Evolutionary conservation across 2,329 filamentous ascomycete species (phyloP), one percentile per base, ranked within the genome.

Genomic region (Lasiodiplodia gonubiensis): DNA sequence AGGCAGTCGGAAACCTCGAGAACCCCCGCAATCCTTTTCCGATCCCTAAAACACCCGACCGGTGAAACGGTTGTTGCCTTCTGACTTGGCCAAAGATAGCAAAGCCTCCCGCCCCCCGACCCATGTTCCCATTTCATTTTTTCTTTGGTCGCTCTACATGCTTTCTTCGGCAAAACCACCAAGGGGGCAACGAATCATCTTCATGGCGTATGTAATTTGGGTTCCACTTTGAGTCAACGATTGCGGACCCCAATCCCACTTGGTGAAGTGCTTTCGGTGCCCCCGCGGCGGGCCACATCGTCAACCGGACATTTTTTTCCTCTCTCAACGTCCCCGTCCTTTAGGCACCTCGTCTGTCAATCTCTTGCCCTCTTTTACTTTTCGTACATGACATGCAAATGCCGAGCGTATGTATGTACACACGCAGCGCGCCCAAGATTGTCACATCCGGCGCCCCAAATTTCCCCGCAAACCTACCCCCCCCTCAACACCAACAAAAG

Each of bases 141-240:
- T 21, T 21, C 39, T n/a, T 46, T 10, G n/a, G 18, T 46, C 42
- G 42, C n/a, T 21, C 42, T 46, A 21, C 18, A 21, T 46, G 42
- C 42, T 46, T n/a, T 46, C 42, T 46, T 46, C 18, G 42, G 42
- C n/a, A 46, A 46, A 46, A 7, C 18, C 39, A 18, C 16, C 39
- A 46, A n/a, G 42, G 42, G 42, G 42, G 42, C 8, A 46, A 46
- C 42, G 42, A 46, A 46, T 46, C 42, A 46, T 46, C 42, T 46
- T 46, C 42, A n/a, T n/a, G 42, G 42, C 42, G 42, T 46, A 46
- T 46, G 42, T 46, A 46, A 46, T 46, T 21, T n/a, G 42, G 42
- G 42, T 46, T 46, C 42, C 42, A 46, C 42, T 46, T 46, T 46
- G 42, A 46, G 42, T 46, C 42, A 46, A 46, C 42, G 42, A 46